Percentiles rank a stretch among this genome's conserved stretches.
These are phyloP conservation scores for Sesbania bispinosa DNA, from an alignment of 306 rosid species.

Conservation along the genomic window DNA sequence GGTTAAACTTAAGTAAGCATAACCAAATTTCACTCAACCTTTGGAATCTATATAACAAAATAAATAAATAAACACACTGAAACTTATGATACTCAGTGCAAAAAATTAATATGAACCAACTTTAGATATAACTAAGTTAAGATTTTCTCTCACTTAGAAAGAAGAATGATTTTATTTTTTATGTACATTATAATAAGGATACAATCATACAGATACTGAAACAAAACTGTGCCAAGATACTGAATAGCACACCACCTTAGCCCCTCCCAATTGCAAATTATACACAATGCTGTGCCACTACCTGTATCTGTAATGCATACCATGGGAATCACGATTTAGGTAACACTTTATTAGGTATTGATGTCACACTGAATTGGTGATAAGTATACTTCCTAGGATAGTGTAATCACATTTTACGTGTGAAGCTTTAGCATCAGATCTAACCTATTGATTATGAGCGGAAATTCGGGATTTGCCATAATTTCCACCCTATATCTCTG, in stretches of 20 bases:
- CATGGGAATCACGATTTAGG: background rate
- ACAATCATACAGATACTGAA: background rate
- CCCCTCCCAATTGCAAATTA: background rate
- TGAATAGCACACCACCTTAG: background rate
- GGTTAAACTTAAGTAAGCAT: background rate
- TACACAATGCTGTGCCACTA: background rate
- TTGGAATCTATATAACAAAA: too few species aligned
- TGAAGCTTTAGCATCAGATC: background rate
- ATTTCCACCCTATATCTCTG: background rate
- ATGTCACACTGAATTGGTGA: background rate
- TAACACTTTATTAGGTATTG: background rate
- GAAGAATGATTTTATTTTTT: background rate
- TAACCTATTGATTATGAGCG: background rate
- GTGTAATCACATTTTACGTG: background rate
- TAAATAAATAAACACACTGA: too few species aligned
- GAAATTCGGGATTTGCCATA: background rate
- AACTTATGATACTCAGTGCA: too few species aligned
- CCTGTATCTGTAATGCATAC: background rate
- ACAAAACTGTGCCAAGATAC: background rate
- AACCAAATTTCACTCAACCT: background rate
- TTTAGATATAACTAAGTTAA: background rate
- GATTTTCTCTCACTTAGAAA: background rate
- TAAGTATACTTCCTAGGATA: background rate
- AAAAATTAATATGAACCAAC: too few species aligned
- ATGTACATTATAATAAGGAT: background rate